phyloP scores from a whole-genome alignment of 768 basidiomycete genomes.

The Leccinellum albellum region DNA sequence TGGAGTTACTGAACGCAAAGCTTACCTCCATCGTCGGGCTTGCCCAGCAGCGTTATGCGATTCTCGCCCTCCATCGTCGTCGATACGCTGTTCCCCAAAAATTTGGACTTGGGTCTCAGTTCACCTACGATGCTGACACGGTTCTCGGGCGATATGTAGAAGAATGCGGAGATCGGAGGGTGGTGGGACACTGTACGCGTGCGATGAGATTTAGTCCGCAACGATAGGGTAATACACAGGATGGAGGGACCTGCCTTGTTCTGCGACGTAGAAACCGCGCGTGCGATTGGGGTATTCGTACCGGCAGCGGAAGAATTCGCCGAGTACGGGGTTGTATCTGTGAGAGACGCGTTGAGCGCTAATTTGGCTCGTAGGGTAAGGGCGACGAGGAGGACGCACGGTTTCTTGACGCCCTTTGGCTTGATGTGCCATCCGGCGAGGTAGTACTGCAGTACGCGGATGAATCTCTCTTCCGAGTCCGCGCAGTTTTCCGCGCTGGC shows the following conservation, averaged over 20 bases:
- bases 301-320: constrained; percentile 95
- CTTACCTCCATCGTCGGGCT: constrained; percentile 80
- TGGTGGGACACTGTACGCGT: constrained; percentile 78
- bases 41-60: constrained; percentile 76
- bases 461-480: constrained; percentile 86
- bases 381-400: constrained; percentile 47
- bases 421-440: constrained; percentile 99
- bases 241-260: constrained; percentile 63
- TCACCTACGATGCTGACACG: constrained; percentile 86
- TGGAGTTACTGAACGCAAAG: constrained; percentile 28
- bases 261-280: constrained; percentile 94
- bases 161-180: constrained; percentile 93
- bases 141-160: constrained; percentile 90
- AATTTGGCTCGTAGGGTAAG: background rate
- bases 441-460: constrained; percentile 89
- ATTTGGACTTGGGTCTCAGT: constrained; percentile 91
- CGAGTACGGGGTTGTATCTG: constrained; percentile 95
- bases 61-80: constrained; percentile 98
- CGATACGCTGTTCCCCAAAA: constrained; percentile 94
- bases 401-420: constrained; percentile 99
- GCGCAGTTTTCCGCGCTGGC: constrained; percentile 75
- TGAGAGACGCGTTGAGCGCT: constrained; percentile 5
- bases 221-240: background rate
- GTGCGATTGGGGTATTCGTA: constrained; percentile 91
- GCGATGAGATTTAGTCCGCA: constrained; percentile 4